Evolutionary conservation across 1,284 basidiomycete genomes (phyloP).

Genomic region (Takashimella tepidaria): DNA sequence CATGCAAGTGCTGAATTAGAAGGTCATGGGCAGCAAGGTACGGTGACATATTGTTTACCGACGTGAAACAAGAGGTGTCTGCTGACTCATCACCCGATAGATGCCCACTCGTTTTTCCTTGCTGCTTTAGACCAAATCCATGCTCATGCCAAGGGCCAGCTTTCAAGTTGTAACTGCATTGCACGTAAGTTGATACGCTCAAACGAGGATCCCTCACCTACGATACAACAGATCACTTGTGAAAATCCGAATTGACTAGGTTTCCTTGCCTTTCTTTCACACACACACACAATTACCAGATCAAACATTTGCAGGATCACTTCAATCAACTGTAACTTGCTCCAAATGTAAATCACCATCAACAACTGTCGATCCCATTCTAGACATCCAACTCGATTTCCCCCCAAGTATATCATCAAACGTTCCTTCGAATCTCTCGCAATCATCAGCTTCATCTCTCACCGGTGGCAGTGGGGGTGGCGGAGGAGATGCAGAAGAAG

Average conservation of each 20-base stretch:
- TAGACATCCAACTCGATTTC: constrained; percentile 87
- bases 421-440: background rate
- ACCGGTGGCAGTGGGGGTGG: background rate
- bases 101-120: constrained; percentile 61
- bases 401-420: constrained; percentile 9
- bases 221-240: too few species aligned
- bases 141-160: constrained; percentile 60
- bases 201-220: background rate
- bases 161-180: constrained; percentile 71
- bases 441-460: constrained; percentile 1
- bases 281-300: constrained; percentile 43
- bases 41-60: constrained; percentile 15
- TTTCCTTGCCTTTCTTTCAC: background rate
- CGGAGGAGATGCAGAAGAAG: background rate
- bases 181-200: constrained; percentile 52
- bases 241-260: too few species aligned
- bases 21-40: constrained; percentile 83
- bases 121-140: constrained; percentile 78
- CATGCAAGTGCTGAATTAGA: constrained; percentile 74
- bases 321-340: constrained; percentile 87
- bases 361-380: constrained; percentile 77
- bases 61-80: background rate
- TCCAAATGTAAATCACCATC: constrained; percentile 67
- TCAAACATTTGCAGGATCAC: constrained; percentile 77
- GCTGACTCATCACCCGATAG: constrained; percentile 11